Conservation (phyloP, 495 filamentous ascomycete species). For the Trichoderma erinaceum region DNA sequence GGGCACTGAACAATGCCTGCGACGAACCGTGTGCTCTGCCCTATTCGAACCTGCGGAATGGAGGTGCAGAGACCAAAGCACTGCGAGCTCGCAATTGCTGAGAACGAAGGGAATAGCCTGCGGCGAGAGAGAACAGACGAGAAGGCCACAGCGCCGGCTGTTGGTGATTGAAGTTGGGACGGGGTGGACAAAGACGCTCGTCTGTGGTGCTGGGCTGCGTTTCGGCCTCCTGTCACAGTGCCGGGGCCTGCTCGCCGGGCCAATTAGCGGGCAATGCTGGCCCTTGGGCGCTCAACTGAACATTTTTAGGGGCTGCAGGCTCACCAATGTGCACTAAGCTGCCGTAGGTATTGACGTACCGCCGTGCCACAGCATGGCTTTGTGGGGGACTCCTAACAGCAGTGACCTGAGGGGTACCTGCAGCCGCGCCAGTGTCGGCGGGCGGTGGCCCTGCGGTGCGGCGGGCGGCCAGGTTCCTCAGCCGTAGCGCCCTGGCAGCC, state of each 20-base stretch:
- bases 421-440: not conserved
- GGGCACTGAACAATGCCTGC: not conserved
- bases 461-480: not conserved
- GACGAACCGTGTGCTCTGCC: not conserved
- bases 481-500: not conserved
- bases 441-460: not conserved
- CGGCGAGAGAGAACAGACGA: not conserved
- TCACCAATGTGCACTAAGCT: not conserved
- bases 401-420: not conserved
- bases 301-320: slow-evolving; percentile 4
- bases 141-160: not conserved
- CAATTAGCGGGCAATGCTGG: slow-evolving; percentile 9
- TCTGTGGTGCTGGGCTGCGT: slow-evolving; percentile 5
- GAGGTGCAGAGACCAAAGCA: not conserved
- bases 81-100: slow-evolving; percentile 9
- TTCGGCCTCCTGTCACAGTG: slow-evolving; percentile 12
- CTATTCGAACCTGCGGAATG: not conserved
- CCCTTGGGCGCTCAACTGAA: not conserved
- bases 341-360: slow-evolving; percentile 6
- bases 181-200: not conserved
- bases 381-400: slow-evolving; percentile 10
- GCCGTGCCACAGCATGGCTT: slow-evolving; percentile 10
- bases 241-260: slow-evolving; percentile 3
- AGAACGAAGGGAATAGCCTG: not conserved
- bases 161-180: not conserved